Conservation (phyloP, 352 stramenopile species). For the Globisporangium echinulatum region DNA sequence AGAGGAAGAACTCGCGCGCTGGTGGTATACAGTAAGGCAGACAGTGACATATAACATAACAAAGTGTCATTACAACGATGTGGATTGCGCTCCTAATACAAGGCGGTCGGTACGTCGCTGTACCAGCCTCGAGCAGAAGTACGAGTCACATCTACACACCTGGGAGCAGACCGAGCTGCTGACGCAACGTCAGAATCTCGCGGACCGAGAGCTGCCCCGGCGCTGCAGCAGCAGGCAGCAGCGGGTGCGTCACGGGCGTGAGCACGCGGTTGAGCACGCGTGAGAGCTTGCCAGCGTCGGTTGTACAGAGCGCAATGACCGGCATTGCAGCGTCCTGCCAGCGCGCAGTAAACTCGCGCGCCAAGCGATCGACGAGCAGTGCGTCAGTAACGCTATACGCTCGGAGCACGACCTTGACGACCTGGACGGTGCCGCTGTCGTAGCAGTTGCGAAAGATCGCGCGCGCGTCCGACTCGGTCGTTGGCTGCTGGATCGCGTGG, state of each 20-base stretch:
- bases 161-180: slow-evolving; percentile 77
- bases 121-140: no score
- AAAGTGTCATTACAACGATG: no score
- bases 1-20: slow-evolving; percentile 90
- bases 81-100: neutral
- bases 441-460: slow-evolving; percentile 70
- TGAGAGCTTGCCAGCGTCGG: slow-evolving; percentile 87
- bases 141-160: slow-evolving; percentile 41
- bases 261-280: slow-evolving; percentile 94
- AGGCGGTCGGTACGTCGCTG: slow-evolving; percentile 5
- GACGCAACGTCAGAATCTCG: slow-evolving; percentile 89
- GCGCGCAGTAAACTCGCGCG: slow-evolving; percentile 35
- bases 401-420: slow-evolving; percentile 90
- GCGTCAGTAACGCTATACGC: slow-evolving; percentile 73
- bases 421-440: slow-evolving; percentile 62
- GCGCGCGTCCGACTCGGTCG: slow-evolving; percentile 37
- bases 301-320: slow-evolving; percentile 93
- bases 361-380: slow-evolving; percentile 76
- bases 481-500: slow-evolving; percentile 54
- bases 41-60: neutral
- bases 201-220: slow-evolving; percentile 94
- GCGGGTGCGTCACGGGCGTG: slow-evolving; percentile 94
- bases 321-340: slow-evolving; percentile 78
- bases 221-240: slow-evolving; percentile 90
- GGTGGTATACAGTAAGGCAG: neutral